Conservation (phyloP, 1,139 yeast genomes). For the Saccharomyces hybrid region DNA sequence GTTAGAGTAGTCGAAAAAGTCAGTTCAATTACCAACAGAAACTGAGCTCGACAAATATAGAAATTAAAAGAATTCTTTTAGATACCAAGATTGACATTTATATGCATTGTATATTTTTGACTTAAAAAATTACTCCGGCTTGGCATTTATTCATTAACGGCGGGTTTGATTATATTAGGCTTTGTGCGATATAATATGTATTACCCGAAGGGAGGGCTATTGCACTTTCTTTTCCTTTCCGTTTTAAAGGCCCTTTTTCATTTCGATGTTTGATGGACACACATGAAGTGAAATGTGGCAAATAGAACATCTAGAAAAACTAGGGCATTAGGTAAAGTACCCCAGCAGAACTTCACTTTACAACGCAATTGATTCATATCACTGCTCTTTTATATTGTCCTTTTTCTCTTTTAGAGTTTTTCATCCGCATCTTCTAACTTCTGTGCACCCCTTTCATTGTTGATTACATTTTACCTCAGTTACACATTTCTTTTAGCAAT, state of each 20-base stretch:
- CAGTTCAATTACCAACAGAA: constrained; percentile 19
- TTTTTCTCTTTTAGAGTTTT: not conserved
- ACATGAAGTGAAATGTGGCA: not conserved
- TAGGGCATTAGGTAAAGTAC: not conserved
- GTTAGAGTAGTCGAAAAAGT: constrained; percentile 77
- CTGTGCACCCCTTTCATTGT: not conserved
- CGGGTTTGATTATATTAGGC: not conserved
- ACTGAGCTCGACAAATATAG: not conserved
- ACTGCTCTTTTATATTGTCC: not conserved
- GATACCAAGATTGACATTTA: not conserved
- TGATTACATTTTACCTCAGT: not conserved
- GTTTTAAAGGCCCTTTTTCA: not conserved
- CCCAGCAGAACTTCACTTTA: not conserved
- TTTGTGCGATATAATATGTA: not conserved
- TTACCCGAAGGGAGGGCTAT: not conserved
- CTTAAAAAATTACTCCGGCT: not conserved
- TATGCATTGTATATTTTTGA: not conserved
- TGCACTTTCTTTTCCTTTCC: not conserved
- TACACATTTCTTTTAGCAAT: not conserved
- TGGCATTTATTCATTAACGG: not conserved
- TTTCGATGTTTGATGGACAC: not conserved
- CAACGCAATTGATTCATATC: not conserved
- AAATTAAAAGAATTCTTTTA: not conserved
- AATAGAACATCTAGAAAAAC: not conserved
- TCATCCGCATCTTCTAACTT: not conserved